Conservation (phyloP, 257 asterid genomes). For the Coffea eugenioides region DNA sequence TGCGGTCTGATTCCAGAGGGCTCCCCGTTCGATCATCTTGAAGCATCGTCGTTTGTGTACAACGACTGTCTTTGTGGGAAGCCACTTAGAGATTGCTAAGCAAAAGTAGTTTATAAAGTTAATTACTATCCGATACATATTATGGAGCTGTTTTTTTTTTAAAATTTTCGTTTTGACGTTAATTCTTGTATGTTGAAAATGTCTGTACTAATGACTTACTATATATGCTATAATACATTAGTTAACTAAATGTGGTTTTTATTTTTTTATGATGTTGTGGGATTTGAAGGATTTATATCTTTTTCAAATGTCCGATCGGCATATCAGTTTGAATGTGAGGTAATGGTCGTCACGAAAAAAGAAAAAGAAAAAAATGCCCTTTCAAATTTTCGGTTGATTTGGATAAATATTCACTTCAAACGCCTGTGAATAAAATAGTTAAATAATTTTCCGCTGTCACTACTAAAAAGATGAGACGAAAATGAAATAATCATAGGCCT, state of each 20-base stretch:
- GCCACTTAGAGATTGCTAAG: constrained; percentile 69
- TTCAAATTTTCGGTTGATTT: too few relatives aligned
- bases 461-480: too few relatives aligned
- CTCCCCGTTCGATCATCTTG: constrained; percentile 88
- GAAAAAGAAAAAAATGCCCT: too few relatives aligned
- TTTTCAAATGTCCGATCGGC: too few relatives aligned
- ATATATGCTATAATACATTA: background rate
- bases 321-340: too few relatives aligned
- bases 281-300: too few relatives aligned
- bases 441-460: too few relatives aligned
- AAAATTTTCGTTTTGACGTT: background rate
- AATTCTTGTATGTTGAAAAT: background rate
- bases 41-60: constrained; percentile 66
- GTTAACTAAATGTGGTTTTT: background rate
- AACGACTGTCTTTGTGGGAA: constrained; percentile 92
- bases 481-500: too few relatives aligned
- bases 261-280: too few relatives aligned
- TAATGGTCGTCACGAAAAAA: too few relatives aligned
- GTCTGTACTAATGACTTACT: background rate
- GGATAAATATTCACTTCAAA: too few relatives aligned
- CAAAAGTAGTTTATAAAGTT: background rate
- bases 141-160: background rate
- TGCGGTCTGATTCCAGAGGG: constrained; percentile 86
- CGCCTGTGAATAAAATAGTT: too few relatives aligned
- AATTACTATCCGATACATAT: background rate